Evolutionary conservation across 495 filamentous ascomycete species (phyloP), one percentile per base, ranked within the genome.

Genomic region (Aspergillus diversus): DNA sequence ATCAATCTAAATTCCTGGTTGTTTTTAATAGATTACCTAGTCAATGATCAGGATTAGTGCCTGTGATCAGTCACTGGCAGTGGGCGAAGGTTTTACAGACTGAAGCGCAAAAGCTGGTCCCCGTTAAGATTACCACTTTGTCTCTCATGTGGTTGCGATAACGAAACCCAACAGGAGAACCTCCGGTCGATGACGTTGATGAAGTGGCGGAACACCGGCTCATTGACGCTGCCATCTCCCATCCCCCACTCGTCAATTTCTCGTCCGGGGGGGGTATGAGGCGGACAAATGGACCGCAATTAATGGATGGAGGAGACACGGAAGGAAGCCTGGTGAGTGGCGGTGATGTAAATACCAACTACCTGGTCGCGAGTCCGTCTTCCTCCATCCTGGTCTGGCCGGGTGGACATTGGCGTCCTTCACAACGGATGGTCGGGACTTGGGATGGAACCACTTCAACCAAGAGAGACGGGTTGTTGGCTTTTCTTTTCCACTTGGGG

Each of bases 171-270:
- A 43, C 39, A 43, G 21, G 21, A 27, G 21, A 27, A 27, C 4
- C n/a, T 17, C 47, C n/a, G 16, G 47, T 50, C 47, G 47, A 50
- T 50, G 47, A 50, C 47, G 47, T 50, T 50, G 47, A 43, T 43
- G 39, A n/a, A 43, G 39, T 43, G 39, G 39, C 39, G 39, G 39
- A 43, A 43, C 39, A n/a, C 39, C 39, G 4, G 39, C 39, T 43
- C n/a, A n/a, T 5, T 43, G 39, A 43, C n/a, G n/a, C n/a, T 43
- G 21, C 21, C 5, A 49, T 49, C 21, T 17, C 21, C 8, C 47
- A 17, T 16, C 16, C 16, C 47, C 16, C 46, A 27, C 47, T 17
- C 11, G 7, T 9, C 21, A 9, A 50, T 50, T 50, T 50, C 47
- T 50, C n/a, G n/a, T 21, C 47, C 16, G 47, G 21, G 47, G 47